Base-by-base conservation (phyloP, 768 basidiomycete species). In the Tulasnella sp. region DNA sequence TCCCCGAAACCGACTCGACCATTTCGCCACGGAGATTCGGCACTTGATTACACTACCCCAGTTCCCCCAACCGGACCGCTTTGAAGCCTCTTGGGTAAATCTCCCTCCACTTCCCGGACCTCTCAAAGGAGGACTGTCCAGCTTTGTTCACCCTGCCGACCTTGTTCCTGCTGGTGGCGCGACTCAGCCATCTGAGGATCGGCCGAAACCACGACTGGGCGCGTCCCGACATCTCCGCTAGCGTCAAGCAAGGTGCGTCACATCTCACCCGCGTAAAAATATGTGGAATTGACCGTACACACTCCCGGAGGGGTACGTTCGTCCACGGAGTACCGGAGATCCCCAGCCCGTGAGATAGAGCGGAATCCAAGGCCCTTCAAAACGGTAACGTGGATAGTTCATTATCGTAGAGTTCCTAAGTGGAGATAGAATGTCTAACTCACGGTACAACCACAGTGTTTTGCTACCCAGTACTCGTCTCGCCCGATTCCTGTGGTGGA, bases 21-120 rank as follows among this genome's bases (percentile, higher is more conserved):
- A 36, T 37, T 65, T 65, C 39, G 64, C 64, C 64, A 65, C 64
- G 64, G 64, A 65, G 64, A 65, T 65, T 65, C 64, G 64, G 64
- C 64, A 36, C 35, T 65, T 65, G 64, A 65, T 65, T 65, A 37
- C 64, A 35, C 35, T 7, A 22, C 19, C 52, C 52, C 52, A 22
- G 32, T 22, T 29, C 40, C 32, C 26, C 26, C 52, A 22, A 59
- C 52, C 52, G 52, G 52, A 59, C 52, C 52, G 52, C 52, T n/a
- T 59, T n/a, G 52, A 29, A 8, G 52, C 12, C 52, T 59, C 52
- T 59, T 59, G 26, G 52, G 52, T 32, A 59, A n/a, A n/a, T n/a
- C 52, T 22, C 22, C 22, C 12, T 59, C 32, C 52, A 16, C 40
- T 59, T n/a, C 26, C 12, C 52, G 52, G 52, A 59, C 52, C 52